These are phyloP conservation scores for Trichoderma citrinoviride DNA, from an alignment of 2,329 filamentous ascomycete species.

Conservation along the genomic window DNA sequence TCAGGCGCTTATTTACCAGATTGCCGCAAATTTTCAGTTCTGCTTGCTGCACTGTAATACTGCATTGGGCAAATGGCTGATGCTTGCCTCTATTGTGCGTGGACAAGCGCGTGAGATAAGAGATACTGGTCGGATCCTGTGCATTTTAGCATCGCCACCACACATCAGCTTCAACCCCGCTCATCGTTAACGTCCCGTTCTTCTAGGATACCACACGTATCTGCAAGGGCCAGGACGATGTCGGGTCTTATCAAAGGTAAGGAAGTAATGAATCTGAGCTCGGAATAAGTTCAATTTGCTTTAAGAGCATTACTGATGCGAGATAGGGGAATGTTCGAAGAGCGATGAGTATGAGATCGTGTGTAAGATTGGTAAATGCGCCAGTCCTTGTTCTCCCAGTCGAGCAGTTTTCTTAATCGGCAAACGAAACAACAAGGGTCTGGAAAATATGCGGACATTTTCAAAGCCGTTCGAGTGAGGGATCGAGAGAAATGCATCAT, in stretches of 20 bases:
- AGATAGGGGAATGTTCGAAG: not conserved
- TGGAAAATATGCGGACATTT: slow-evolving; percentile 98
- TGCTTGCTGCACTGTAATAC: too few species aligned
- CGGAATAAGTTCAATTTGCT: not conserved
- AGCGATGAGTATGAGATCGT: slow-evolving; percentile 97
- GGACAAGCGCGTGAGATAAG: too few species aligned
- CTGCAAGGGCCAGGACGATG: not conserved
- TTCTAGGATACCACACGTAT: not conserved
- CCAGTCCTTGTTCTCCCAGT: not conserved
- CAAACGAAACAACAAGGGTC: slow-evolving; percentile 58
- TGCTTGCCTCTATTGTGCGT: too few species aligned
- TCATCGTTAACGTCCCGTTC: not conserved
- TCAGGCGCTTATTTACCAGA: too few species aligned
- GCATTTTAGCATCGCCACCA: not conserved
- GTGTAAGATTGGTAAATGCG: slow-evolving; percentile 80
- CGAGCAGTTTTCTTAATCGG: slow-evolving; percentile 28
- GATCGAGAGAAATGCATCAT: slow-evolving; percentile 99
- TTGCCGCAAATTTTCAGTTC: too few species aligned
- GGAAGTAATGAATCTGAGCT: too few species aligned
- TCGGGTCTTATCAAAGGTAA: not conserved
- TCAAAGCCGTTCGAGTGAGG: slow-evolving; percentile 97
- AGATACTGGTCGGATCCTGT: too few species aligned
- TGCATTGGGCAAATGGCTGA: too few species aligned
- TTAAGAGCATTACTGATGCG: not conserved
- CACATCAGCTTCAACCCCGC: not conserved